phyloP scores from a whole-genome alignment of 352 stramenopile genomes.

The Pythium pyrilobum region DNA sequence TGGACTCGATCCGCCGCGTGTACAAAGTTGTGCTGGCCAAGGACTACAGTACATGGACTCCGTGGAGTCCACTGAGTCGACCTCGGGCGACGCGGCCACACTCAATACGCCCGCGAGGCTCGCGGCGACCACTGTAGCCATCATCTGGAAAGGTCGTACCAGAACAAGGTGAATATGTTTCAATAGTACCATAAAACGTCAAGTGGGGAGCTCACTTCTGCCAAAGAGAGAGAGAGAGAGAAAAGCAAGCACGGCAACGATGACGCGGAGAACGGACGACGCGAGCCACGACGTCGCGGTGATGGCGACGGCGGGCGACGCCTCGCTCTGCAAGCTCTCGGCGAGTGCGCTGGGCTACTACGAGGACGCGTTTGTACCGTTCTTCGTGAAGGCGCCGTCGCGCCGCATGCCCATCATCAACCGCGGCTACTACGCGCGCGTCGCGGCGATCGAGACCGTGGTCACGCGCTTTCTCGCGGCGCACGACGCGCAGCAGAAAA shows the following conservation, averaged over 20 bases:
- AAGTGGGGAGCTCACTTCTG: neutral
- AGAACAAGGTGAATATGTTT: neutral
- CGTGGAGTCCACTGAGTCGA: too few relatives aligned
- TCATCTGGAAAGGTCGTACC: too few relatives aligned
- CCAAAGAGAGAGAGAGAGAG: neutral
- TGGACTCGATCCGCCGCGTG: too few relatives aligned
- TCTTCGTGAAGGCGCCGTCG: slow-evolving; percentile 78
- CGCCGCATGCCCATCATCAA: slow-evolving; percentile 88
- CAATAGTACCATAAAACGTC: neutral
- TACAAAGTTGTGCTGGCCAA: too few relatives aligned
- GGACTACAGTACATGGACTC: too few relatives aligned
- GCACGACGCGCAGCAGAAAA: slow-evolving; percentile 20
- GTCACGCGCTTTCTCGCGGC: slow-evolving; percentile 56
- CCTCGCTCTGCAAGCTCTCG: slow-evolving; percentile 85
- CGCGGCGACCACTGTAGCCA: too few relatives aligned
- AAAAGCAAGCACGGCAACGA: neutral
- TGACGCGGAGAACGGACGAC: slow-evolving; percentile 3
- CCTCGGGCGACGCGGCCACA: too few relatives aligned
- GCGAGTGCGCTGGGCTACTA: slow-evolving; percentile 72
- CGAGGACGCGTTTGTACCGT: slow-evolving; percentile 67
- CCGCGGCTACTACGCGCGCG: slow-evolving; percentile 83
- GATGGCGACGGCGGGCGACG: slow-evolving; percentile 77
- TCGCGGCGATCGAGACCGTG: slow-evolving; percentile 63
- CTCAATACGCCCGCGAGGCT: too few relatives aligned
- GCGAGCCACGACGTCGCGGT: slow-evolving; percentile 58